phyloP scores from a whole-genome alignment of 2,329 filamentous ascomycete genomes.

The Neopestalotiopsis sp. region DNA sequence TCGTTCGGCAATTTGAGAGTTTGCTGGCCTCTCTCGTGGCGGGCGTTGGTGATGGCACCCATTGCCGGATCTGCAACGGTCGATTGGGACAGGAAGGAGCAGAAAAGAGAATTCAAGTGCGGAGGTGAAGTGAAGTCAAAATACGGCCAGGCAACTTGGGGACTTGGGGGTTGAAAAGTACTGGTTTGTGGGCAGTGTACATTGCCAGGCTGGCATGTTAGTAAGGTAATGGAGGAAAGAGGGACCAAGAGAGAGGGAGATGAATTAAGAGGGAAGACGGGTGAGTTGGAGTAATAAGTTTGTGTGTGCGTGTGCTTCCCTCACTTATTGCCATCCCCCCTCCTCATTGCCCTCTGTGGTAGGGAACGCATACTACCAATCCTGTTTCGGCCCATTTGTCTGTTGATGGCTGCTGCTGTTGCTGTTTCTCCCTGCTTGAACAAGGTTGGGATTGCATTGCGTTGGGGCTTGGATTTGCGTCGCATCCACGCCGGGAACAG shows the following conservation, averaged over 20 bases:
- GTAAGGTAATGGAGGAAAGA: neutral
- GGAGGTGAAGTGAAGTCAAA: constrained; percentile 15
- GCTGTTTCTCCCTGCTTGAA: neutral
- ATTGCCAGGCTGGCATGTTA: neutral
- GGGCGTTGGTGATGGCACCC: neutral
- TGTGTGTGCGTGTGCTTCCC: neutral
- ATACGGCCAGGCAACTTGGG: constrained; percentile 8
- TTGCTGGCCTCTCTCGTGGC: neutral
- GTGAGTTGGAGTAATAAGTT: neutral
- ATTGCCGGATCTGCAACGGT: neutral
- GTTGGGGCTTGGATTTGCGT: neutral
- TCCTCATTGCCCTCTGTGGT: too few species aligned
- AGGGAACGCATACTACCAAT: neutral
- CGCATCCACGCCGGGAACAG: neutral
- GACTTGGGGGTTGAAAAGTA: neutral
- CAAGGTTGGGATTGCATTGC: constrained; percentile 2
- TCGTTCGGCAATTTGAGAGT: neutral
- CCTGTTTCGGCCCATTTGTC: neutral
- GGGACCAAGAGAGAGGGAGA: neutral
- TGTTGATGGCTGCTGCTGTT: neutral
- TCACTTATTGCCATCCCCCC: neutral
- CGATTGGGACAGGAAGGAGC: neutral
- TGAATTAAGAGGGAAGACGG: neutral
- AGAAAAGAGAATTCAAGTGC: neutral
- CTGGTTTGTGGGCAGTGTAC: constrained; percentile 2